phyloP scores from a whole-genome alignment of 2,329 filamentous ascomycete species.

The Paecilomyces fulvus region DNA sequence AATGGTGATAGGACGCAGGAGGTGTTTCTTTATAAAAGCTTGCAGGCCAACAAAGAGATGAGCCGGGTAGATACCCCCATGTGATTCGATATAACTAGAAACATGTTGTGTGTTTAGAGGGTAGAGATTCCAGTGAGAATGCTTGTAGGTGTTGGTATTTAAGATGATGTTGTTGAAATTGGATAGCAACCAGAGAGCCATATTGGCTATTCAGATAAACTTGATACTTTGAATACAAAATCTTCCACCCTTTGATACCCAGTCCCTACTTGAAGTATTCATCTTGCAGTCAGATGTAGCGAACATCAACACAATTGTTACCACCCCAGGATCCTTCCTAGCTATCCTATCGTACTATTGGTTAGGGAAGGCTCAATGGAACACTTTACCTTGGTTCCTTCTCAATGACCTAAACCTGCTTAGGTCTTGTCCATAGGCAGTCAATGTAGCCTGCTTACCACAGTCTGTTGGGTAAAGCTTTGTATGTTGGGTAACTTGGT shows the following conservation, averaged over 20 bases:
- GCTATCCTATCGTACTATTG: no score
- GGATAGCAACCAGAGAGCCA: not conserved
- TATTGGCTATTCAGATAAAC: not conserved
- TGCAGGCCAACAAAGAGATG: not conserved
- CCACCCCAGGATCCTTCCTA: no score
- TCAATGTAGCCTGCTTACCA: no score
- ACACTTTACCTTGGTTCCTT: no score
- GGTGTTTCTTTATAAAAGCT: not conserved
- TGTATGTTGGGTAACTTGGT: no score
- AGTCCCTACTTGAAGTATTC: not conserved
- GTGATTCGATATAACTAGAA: not conserved
- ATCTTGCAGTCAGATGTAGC: not conserved
- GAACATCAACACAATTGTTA: not conserved
- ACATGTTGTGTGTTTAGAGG: not conserved
- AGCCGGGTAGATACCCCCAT: not conserved
- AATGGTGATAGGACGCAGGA: not conserved
- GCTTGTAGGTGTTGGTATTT: not conserved
- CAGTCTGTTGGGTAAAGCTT: no score
- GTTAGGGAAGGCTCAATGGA: no score
- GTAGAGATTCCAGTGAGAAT: constrained; percentile 1
- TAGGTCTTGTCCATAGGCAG: no score
- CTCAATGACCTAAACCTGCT: no score
- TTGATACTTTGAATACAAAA: not conserved
- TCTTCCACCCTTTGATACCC: not conserved
- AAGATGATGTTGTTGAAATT: not conserved